Evolutionary conservation across 2,329 filamentous ascomycete species (phyloP).

Genomic region (Diaporthe sp.): DNA sequence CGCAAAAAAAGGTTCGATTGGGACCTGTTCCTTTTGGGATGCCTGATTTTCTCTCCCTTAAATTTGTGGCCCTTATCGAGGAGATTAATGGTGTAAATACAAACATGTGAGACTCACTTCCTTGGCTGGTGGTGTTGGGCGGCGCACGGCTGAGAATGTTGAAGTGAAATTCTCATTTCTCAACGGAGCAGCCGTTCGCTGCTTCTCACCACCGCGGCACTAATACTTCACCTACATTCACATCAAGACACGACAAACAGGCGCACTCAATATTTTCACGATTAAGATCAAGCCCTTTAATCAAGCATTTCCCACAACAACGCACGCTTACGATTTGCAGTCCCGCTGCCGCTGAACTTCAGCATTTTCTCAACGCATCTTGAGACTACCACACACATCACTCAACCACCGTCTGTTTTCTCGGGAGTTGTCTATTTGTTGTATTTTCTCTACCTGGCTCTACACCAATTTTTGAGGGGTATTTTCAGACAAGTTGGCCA

Average conservation of each 20-base stretch:
- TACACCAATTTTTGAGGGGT: constrained; percentile 29
- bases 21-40: background rate
- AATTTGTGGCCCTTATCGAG: background rate
- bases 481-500: background rate
- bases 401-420: background rate
- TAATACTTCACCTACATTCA: background rate
- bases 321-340: background rate
- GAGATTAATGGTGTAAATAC: background rate
- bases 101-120: background rate
- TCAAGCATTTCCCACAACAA: background rate
- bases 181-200: background rate
- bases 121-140: background rate
- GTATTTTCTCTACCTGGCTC: constrained; percentile 26
- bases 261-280: background rate
- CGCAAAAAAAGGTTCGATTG: background rate
- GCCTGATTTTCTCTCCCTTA: background rate
- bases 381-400: background rate
- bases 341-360: background rate
- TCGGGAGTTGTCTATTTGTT: background rate
- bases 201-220: background rate
- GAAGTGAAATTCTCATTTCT: constrained; percentile 12
- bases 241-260: background rate
- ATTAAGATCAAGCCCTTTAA: background rate
- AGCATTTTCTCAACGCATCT: background rate
- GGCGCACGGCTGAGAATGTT: too few species aligned